Evolutionary conservation across 2,329 filamentous ascomycete species (phyloP).

Genomic region (Exophiala phaeomuriformis): DNA sequence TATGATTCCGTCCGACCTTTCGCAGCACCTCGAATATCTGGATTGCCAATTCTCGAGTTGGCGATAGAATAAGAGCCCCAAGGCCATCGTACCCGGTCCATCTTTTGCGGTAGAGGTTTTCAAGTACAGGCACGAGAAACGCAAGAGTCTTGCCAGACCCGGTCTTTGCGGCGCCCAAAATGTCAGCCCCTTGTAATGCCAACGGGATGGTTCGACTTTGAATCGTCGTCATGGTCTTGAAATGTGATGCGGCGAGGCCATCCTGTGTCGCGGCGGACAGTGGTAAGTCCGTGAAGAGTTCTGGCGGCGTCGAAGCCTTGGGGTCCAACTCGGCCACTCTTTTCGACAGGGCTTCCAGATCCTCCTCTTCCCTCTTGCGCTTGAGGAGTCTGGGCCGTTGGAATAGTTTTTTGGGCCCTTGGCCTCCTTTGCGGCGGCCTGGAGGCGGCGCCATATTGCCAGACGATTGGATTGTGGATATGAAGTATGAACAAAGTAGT

Average conservation of each 20-base stretch:
- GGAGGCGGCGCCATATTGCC: conserved; percentile 11
- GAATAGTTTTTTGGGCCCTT: conserved; percentile 2
- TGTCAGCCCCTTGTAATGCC: conserved; percentile 76
- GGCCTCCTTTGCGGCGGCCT: conserved; percentile 8
- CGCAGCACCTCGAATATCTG: conserved; percentile 94
- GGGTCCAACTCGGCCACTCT: conserved; percentile 40
- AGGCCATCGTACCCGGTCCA: conserved; percentile 89
- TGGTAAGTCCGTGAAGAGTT: conserved; percentile 74
- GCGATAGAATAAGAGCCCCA: conserved; percentile 85
- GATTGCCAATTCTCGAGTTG: conserved; percentile 88
- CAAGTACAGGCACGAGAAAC: conserved; percentile 83
- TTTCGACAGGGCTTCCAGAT: conserved; percentile 37
- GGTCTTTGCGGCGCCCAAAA: conserved; percentile 90
- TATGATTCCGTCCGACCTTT: conserved; percentile 81
- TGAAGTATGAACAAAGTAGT: not conserved
- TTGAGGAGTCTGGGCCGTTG: conserved; percentile 33
- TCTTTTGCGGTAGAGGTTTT: conserved; percentile 80
- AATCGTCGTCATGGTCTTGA: conserved; percentile 83
- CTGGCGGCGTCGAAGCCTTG: conserved; percentile 43
- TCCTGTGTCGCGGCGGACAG: conserved; percentile 71
- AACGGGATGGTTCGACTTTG: conserved; percentile 83
- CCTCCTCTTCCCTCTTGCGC: conserved; percentile 42
- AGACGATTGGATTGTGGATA: not conserved
- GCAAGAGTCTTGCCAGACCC: conserved; percentile 93
- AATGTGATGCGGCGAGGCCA: conserved; percentile 80